Evolutionary conservation across 2,329 filamentous ascomycete genomes (phyloP).

Genomic region (Colletotrichum spinosum): DNA sequence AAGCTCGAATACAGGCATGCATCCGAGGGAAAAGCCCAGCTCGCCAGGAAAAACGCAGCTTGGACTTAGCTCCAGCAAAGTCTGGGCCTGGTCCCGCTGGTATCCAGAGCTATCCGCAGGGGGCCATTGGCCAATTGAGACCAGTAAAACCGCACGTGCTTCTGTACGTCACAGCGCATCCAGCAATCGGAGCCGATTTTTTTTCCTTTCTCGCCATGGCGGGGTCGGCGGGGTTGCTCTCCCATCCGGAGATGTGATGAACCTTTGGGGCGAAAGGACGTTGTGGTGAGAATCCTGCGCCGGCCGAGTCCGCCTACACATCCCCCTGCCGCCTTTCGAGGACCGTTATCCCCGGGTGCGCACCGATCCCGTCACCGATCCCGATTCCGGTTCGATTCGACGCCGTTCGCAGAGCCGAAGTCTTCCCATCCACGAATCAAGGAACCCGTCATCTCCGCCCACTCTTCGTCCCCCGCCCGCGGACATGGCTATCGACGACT

Average conservation of each 20-base stretch:
- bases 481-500: slow-evolving; percentile 57
- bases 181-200: slow-evolving; percentile 15
- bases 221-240: slow-evolving; percentile 27
- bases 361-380: slow-evolving; percentile 23
- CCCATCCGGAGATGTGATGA: slow-evolving; percentile 18
- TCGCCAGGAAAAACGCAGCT: slow-evolving; percentile 5
- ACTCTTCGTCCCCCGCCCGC: neutral
- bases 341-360: slow-evolving; percentile 3
- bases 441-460: neutral
- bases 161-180: slow-evolving; percentile 29
- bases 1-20: too few species aligned
- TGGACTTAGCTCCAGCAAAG: slow-evolving; percentile 19
- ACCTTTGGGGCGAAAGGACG: neutral
- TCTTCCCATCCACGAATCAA: slow-evolving; percentile 1
- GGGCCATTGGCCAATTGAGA: slow-evolving; percentile 35
- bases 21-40: too few species aligned
- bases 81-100: slow-evolving; percentile 20
- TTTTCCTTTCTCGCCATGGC: slow-evolving; percentile 3
- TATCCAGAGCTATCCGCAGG: slow-evolving; percentile 23
- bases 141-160: slow-evolving; percentile 29
- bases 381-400: neutral
- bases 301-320: slow-evolving; percentile 19
- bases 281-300: neutral
- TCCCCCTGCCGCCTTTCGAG: slow-evolving; percentile 12
- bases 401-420: slow-evolving; percentile 9